Base-by-base conservation (phyloP, 1,284 basidiomycete species). In the Sanghuangporus sanghuang region DNA sequence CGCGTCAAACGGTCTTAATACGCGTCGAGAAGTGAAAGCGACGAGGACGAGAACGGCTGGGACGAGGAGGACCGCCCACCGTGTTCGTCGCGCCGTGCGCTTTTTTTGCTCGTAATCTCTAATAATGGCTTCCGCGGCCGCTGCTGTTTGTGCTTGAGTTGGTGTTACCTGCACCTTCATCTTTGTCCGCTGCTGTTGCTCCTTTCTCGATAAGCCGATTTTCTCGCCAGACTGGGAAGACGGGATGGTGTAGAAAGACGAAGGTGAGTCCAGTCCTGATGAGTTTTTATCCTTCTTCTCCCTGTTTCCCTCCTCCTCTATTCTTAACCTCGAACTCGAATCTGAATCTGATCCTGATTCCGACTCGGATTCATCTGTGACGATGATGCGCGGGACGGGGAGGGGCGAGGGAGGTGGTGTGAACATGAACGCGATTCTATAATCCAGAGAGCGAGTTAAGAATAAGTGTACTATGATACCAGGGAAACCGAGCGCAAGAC, bases 41-140 rank as follows among this genome's bases (percentile, higher is more conserved):
- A 89, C 78, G 49, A 85, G 64, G 40, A 85, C 70, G 59, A 90
- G 77, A 23, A 77, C 67, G 9, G 84, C 66, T 11, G 86, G 86
- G 1, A 87, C 77, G 42, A 85, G 67, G 49, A 89, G 66, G 55
- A 85, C 76, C 2, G 80, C 75, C 79, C 79, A 82, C 67, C 75
- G 73, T 66, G 77, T 79, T 27, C 78, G 74, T 38, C 79, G 77
- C 8, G 76, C 78, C 14, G 73, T 73, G 18, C 74, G 73, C 58
- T 73, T 77, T 71, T 83, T 85, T 64, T 70, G 63, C n/a, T 68
- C 61, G 57, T 56, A 32, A 55, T 57, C 61, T 58, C 69, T 62
- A 9, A 63, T 66, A 49, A 40, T 65, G 62, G 63, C 48, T 3
- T 57, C 62, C 2, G 21, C 61, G n/a, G n/a, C n/a, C n/a, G n/a